These are phyloP conservation scores for Corylus heterophylla DNA, from an alignment of 306 rosid genomes.

Conservation along the genomic window DNA sequence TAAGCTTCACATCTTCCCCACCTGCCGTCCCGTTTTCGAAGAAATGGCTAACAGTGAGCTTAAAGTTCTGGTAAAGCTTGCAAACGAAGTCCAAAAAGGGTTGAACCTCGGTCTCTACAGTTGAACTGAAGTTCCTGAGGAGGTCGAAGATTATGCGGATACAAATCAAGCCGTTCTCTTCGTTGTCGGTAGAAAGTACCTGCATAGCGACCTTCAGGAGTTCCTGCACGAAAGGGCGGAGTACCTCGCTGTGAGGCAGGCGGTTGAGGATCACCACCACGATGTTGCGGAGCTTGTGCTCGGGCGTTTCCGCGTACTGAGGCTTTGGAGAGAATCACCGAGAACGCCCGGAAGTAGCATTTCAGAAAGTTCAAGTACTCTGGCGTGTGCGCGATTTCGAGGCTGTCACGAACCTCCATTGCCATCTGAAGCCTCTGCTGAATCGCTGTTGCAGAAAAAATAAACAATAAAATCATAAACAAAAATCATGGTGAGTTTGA, in stretches of 20 bases:
- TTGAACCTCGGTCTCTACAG: conserved; percentile 86
- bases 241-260: conserved; percentile 96
- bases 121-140: conserved; percentile 89
- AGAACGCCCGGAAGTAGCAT: conserved; percentile 87
- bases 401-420: conserved; percentile 96
- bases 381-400: conserved; percentile 86
- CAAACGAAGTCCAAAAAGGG: conserved; percentile 92
- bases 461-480: not conserved
- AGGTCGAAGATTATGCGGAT: conserved; percentile 94
- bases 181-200: conserved; percentile 89
- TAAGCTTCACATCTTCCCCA: conserved; percentile 74
- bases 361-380: conserved; percentile 93
- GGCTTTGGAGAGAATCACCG: conserved; percentile 78
- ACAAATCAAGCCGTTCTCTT: conserved; percentile 87
- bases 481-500: not conserved
- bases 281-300: conserved; percentile 88
- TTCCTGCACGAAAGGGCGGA: conserved; percentile 95
- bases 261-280: conserved; percentile 96
- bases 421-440: conserved; percentile 88
- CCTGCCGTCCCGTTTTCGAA: conserved; percentile 63
- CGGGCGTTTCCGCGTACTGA: conserved; percentile 73
- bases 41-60: conserved; percentile 80
- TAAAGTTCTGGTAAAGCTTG: conserved; percentile 89
- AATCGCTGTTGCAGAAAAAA: conserved; percentile 48
- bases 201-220: conserved; percentile 94